Conservation (phyloP, 2,329 filamentous ascomycete species). For the Lecanicillium sp. region DNA sequence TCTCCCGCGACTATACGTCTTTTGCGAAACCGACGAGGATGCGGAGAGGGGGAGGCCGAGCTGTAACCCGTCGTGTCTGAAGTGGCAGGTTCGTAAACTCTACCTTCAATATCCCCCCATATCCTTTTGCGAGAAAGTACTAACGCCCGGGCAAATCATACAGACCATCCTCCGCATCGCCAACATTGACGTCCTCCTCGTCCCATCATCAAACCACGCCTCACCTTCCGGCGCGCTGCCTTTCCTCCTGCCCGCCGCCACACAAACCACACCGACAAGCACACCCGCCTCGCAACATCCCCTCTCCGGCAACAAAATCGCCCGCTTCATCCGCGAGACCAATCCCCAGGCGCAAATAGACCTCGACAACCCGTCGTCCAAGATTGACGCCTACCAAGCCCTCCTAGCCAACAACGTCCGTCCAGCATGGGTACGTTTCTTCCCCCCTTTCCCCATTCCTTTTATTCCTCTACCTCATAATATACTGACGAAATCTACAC, state of each 20-base stretch:
- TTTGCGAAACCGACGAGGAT: slow-evolving; percentile 54
- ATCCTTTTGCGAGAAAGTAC: neutral
- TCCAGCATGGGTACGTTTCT: slow-evolving; percentile 66
- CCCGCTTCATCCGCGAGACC: slow-evolving; percentile 56
- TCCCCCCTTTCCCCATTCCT: neutral
- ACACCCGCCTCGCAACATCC: slow-evolving; percentile 45
- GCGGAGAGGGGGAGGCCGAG: slow-evolving; percentile 58
- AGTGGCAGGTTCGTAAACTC: slow-evolving; percentile 72
- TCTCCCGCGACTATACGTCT: slow-evolving; percentile 64
- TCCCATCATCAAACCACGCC: slow-evolving; percentile 83
- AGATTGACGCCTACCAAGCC: slow-evolving; percentile 68
- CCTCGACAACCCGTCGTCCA: slow-evolving; percentile 42
- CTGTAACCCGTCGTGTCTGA: slow-evolving; percentile 88
- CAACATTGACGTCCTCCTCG: slow-evolving; percentile 56
- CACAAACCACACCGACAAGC: slow-evolving; percentile 25
- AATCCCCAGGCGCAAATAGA: slow-evolving; percentile 11
- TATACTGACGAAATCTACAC: slow-evolving; percentile 8
- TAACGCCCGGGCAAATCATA: neutral
- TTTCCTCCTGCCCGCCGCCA: slow-evolving; percentile 60
- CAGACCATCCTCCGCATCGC: slow-evolving; percentile 79
- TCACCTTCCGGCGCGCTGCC: slow-evolving; percentile 84
- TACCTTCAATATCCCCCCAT: neutral
- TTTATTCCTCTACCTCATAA: neutral
- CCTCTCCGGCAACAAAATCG: slow-evolving; percentile 47
- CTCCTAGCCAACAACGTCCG: slow-evolving; percentile 72